Base-by-base conservation (phyloP, 306 rosid genomes). In the Inga oerstediana region DNA sequence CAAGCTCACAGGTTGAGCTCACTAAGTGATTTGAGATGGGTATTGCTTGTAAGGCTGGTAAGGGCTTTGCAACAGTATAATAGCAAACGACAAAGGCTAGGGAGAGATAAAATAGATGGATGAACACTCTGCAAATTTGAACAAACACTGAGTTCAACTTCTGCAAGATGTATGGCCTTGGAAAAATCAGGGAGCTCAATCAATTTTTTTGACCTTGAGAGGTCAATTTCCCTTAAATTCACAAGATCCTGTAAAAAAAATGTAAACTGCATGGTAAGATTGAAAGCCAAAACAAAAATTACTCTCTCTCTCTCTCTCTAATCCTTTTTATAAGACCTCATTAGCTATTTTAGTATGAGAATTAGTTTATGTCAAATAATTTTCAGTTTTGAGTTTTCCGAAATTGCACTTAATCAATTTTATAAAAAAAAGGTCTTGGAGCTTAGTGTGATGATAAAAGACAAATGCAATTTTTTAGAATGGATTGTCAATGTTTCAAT, bases 1-100 rank as follows among this genome's bases (percentile, higher is more conserved):
- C 73, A 35, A 2, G 7, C 73, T 0, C 0, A 0, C 2, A 67
- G 24, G 7, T 2, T 0, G 7, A 67, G 46, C 0, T 3, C 0
- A 0, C 5, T 0, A 0, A 37, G 73, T 16, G 73, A 67, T 30
- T 37, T 35, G n/a, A 35, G 46, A 67, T 35, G 73, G 73, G 6
- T 8, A 37, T 35, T 2, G 46, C 46, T 67, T 67, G 24, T 37
- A 8, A 67, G 46, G 46, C 48, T 34, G 46, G 73, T 67, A 67
- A 67, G 45, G 16, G 46, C 22, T 16, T 67, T 4, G 4, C 73
- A 67, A 7, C 0, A 0, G 0, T 0, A 0, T 16, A 35, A 46
- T 0, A 0, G 0, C 17, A 67, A 35, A 4, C 0, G 0, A 13
- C 0, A 0, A 67, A 67, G 46, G 27, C 20, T 35, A 17, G 17